Conservation (phyloP, 2,329 filamentous ascomycete genomes). For the Paecilomyces formosus region DNA sequence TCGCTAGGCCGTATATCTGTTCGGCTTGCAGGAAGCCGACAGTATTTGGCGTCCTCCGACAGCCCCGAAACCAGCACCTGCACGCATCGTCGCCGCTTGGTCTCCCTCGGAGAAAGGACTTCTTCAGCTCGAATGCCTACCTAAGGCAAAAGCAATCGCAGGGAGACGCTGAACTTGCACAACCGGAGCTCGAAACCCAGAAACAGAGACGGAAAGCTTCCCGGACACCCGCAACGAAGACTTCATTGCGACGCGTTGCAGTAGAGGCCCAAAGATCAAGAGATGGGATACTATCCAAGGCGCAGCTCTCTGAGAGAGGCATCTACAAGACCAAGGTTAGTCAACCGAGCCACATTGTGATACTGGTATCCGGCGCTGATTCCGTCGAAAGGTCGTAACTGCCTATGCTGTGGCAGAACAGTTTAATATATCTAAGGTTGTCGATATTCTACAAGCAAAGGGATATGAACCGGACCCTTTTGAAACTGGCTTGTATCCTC, state of each 20-base stretch:
- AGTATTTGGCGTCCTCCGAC: constrained; percentile 15
- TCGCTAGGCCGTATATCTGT: constrained; percentile 23
- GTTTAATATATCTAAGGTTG: constrained; percentile 54
- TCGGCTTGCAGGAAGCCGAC: constrained; percentile 23
- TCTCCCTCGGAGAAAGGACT: constrained; percentile 48
- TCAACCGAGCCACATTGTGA: neutral
- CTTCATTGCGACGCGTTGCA: constrained; percentile 75
- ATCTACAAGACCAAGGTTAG: constrained; percentile 30
- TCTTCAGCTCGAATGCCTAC: constrained; percentile 60
- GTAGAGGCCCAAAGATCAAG: constrained; percentile 68
- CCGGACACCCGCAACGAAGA: constrained; percentile 53
- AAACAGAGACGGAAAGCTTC: constrained; percentile 41
- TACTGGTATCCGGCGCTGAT: constrained; percentile 8
- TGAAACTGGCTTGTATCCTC: constrained; percentile 55
- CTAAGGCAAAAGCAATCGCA: constrained; percentile 35
- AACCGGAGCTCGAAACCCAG: constrained; percentile 13
- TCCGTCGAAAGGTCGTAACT: constrained; percentile 43
- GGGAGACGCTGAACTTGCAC: constrained; percentile 9
- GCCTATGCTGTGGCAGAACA: constrained; percentile 63
- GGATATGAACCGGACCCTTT: constrained; percentile 58
- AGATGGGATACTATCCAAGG: constrained; percentile 44
- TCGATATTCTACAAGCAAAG: constrained; percentile 49
- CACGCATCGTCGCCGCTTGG: constrained; percentile 26
- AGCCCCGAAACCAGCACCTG: constrained; percentile 25
- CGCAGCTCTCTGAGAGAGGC: constrained; percentile 28